A percentile compares a stretch with the other conserved stretches of the same genome.
phyloP scores from a whole-genome alignment of 495 filamentous ascomycete species.

The Podospora anserina region DNA sequence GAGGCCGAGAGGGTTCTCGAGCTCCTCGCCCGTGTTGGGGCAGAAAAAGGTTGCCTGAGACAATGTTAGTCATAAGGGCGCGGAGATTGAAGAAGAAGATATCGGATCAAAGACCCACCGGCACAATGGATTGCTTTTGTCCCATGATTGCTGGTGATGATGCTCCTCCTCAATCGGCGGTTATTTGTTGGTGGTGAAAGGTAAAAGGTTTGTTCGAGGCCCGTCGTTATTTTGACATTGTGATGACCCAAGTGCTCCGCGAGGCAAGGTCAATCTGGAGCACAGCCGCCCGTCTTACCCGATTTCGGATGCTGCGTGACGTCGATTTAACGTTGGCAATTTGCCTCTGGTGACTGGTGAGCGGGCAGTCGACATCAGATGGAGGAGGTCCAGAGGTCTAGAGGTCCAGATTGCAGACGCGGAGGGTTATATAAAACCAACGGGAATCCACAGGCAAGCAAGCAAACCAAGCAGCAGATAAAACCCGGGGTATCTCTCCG shows the following conservation, averaged over 20 bases:
- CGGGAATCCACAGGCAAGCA: constrained; percentile 7
- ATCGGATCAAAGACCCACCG: constrained; percentile 6
- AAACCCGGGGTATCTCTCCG: not conserved
- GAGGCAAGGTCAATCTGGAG: not conserved
- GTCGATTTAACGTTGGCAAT: constrained; percentile 11
- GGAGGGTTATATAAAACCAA: constrained; percentile 8
- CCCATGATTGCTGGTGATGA: constrained; percentile 12
- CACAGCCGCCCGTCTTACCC: constrained; percentile 2
- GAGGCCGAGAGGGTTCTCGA: constrained; percentile 26
- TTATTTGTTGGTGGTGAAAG: not conserved
- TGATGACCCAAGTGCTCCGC: not conserved
- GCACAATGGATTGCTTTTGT: constrained; percentile 20
- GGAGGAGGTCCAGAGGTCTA: not conserved
- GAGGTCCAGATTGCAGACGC: not conserved
- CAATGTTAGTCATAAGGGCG: not conserved
- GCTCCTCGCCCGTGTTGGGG: constrained; percentile 27
- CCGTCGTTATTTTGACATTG: constrained; percentile 4
- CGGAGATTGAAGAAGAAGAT: not conserved
- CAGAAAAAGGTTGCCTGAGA: constrained; percentile 31
- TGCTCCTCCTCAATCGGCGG: not conserved
- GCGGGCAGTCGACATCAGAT: not conserved
- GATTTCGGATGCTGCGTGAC: constrained; percentile 10
- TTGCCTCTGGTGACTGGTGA: not conserved
- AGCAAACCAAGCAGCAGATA: not conserved
- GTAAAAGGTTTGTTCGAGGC: not conserved